Percentiles rank a stretch among this genome's conserved stretches.
These are phyloP conservation scores for Selenicereus undatus DNA, from an alignment of 148 eudicot genomes.

Conservation along the genomic window DNA sequence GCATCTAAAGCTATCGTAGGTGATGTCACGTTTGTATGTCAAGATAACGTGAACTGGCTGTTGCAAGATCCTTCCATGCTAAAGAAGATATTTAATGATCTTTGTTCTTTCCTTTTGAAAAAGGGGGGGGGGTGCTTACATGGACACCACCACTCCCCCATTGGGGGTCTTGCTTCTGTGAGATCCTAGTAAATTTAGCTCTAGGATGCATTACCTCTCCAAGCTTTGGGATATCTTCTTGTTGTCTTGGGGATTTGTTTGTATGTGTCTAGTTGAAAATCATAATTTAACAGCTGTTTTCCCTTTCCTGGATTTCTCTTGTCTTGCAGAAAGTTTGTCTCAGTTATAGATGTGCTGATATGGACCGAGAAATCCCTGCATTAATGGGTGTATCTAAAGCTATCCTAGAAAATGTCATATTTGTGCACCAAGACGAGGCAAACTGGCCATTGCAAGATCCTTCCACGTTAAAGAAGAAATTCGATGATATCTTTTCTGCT, in stretches of 20 bases:
- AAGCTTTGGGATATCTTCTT: too few relatives aligned
- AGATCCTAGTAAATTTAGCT: too few relatives aligned
- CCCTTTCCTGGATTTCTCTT: slow-evolving; percentile 11
- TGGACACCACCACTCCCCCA: too few relatives aligned
- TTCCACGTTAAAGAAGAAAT: slow-evolving; percentile 90
- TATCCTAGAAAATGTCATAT: slow-evolving; percentile 92
- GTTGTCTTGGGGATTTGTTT: not conserved
- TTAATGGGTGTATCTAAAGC: slow-evolving; percentile 99
- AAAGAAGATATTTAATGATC: slow-evolving; percentile 97
- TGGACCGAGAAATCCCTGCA: slow-evolving; percentile 99
- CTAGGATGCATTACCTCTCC: too few relatives aligned
- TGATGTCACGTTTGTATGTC: slow-evolving; percentile 97
- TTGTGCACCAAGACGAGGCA: slow-evolving; percentile 99
- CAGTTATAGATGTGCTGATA: slow-evolving; percentile 99
- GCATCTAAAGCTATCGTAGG: slow-evolving; percentile 93
- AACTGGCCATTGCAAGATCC: slow-evolving; percentile 99
- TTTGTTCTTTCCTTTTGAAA: slow-evolving; percentile 27
- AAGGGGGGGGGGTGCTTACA: not conserved
- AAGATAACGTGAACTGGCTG: slow-evolving; percentile 99
- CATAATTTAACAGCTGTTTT: not conserved
- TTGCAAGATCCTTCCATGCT: slow-evolving; percentile 91
- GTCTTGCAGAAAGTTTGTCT: slow-evolving; percentile 88
- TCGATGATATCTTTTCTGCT: slow-evolving; percentile 97
- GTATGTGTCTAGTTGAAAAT: not conserved
- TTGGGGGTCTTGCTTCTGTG: too few relatives aligned